Evolutionary conservation across 2,329 filamentous ascomycete species (phyloP), one percentile per base, ranked within the genome.

Genomic region (Alternaria viburni): DNA sequence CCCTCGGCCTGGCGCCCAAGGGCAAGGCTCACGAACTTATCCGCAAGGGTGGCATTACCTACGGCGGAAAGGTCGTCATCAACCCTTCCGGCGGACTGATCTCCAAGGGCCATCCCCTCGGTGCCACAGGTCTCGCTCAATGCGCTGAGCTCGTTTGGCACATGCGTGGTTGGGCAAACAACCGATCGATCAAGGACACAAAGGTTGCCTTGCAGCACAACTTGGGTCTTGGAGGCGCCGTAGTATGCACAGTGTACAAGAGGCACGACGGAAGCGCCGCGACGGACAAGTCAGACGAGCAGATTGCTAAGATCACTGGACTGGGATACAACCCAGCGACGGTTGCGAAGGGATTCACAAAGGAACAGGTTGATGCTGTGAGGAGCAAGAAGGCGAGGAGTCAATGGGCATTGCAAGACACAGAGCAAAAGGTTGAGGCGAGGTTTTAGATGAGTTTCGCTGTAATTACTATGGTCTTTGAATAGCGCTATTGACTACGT

Each of bases 131-230:
- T n/a, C 86, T 98, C 56, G 96, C 95, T 12, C 95, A 98, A 83
- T 97, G 94, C 77, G 93, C 95, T 6, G 95, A 98, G 83, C 85
- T 98, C 12, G 92, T 96, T 26, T 98, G 95, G 95, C 95, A 98
- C 77, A 85, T 98, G 72, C 88, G 95, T 68, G 95, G 95, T 12
- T 97, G 95, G 95, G 95, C 95, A 19, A 97, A 96, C 81, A 97
- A 97, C 84, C 87, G 95, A 44, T 83, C 89, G 15, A 86, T 91
- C 1, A 83, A 87, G 19, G 85, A 86, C 61, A 96, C 93, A 0
- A 87, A 83, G 65, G 89, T 88, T 62, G 92, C 91, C 61, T 83
- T 98, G 68, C 94, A 97, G 84, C 96, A 98, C 79, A 98, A 98
- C 77, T 86, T 98, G 1, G 96, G 95, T 0, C 85, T 98, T 6